These are phyloP conservation scores for Castanopsis chinensis DNA, from an alignment of 306 rosid genomes.

Conservation along the genomic window DNA sequence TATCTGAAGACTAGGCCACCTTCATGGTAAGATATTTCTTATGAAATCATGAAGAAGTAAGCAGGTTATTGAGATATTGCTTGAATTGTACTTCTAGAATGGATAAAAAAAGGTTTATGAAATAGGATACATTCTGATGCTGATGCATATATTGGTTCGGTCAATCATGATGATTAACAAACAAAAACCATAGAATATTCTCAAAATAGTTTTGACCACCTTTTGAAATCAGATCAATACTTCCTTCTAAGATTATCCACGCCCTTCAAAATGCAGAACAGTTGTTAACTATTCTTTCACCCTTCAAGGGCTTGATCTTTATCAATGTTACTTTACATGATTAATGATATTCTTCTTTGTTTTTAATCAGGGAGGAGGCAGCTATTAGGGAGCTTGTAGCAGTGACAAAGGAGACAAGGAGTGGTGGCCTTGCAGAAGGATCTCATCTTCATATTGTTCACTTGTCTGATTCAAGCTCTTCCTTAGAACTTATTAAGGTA, in stretches of 20 bases:
- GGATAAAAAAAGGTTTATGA: background rate
- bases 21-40: conserved; percentile 60
- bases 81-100: background rate
- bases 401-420: conserved; percentile 68
- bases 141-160: background rate
- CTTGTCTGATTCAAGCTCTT: conserved; percentile 84
- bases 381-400: conserved; percentile 73
- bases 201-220: background rate
- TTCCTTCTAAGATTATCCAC: background rate
- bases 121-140: background rate
- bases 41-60: conserved; percentile 11
- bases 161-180: background rate
- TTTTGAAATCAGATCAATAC: background rate
- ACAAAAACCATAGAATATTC: background rate
- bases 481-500: conserved; percentile 86
- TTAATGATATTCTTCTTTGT: conserved; percentile 6
- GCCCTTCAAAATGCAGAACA: background rate
- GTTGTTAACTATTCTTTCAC: background rate
- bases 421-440: conserved; percentile 79
- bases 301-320: background rate
- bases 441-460: conserved; percentile 95
- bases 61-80: background rate
- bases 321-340: conserved; percentile 4
- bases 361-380: conserved; percentile 81
- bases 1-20: conserved; percentile 85